Evolutionary conservation across 2,329 filamentous ascomycete genomes (phyloP), one percentile per base, ranked within the genome.

Genomic region (Phoma sp.): DNA sequence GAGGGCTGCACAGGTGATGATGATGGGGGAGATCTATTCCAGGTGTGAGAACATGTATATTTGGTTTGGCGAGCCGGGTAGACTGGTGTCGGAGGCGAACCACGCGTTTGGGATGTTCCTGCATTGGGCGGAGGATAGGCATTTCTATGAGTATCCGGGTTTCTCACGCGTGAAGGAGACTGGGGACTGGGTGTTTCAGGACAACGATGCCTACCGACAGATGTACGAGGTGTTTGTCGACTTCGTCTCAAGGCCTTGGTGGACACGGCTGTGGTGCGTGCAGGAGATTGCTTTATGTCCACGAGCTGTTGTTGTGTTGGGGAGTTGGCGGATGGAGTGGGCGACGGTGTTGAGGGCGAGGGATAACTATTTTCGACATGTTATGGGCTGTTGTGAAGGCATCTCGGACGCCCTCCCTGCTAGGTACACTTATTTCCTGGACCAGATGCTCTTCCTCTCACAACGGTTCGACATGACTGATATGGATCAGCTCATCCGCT

Each of bases 51-150:
- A 24, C 5, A 50, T 56, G 30, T 30, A 36, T 23, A 52, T 56
- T 4, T 56, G 53, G 47, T 22, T 56, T 9, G 75, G 74, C 9
- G 33, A 27, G 13, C 35, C 18, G 5, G 27, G 37, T 7, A 2
- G 11, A 7, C 3, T 33, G 7, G 22, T 22, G 35, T 11, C 11
- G 25, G 1, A 32, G 32, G 13, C 32, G 7, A 4, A 11, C 6
- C 32, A 25, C 9, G 39, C 40, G 2, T 50, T 50, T 5, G 32
- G 30, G 2, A 50, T 50, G 47, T 36, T 50, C 1, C 11, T 25
- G 24, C 47, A 44, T 11, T 43, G 10, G 32, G 35, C 41, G 3
- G 32, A 50, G 22, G 25, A 37, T 10, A 50, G 38, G 39, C 40
- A 50, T 3, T 44, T 50, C 8, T 13, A 37, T 13, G 23, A 50